A percentile compares a stretch with the other conserved stretches of the same genome.
phyloP scores from a whole-genome alignment of 2,329 filamentous ascomycete species.

The Calonectria fujianensis region DNA sequence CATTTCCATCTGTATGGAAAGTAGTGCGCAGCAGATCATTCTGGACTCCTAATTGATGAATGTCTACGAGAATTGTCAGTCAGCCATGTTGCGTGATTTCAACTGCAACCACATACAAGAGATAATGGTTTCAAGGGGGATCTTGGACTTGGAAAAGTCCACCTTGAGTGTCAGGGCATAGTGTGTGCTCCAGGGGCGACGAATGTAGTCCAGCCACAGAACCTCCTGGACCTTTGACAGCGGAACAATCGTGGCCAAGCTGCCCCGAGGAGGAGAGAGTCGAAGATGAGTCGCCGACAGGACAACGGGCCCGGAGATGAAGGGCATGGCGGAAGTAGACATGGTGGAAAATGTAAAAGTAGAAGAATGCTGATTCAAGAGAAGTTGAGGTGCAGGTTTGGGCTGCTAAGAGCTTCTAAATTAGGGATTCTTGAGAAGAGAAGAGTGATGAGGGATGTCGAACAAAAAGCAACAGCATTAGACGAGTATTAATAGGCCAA shows the following conservation, averaged over 20 bases:
- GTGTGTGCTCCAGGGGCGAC: conserved; percentile 2
- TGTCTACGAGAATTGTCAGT: not conserved
- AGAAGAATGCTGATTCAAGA: not conserved
- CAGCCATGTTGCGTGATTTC: too few relatives aligned
- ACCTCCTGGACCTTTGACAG: conserved; percentile 2
- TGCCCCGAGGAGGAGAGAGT: not conserved
- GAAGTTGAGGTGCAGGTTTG: not conserved
- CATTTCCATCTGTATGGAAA: not conserved
- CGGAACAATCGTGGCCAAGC: not conserved
- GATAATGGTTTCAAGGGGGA: not conserved
- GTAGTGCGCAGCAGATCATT: not conserved
- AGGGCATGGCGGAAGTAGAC: not conserved
- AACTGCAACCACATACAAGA: not conserved
- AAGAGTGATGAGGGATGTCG: not conserved
- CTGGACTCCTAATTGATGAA: not conserved
- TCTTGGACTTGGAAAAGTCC: not conserved
- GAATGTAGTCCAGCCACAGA: conserved; percentile 9
- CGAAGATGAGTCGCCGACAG: not conserved
- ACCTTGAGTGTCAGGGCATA: not conserved
- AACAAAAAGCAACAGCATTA: not conserved
- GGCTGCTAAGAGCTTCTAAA: not conserved
- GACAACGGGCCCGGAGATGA: not conserved
- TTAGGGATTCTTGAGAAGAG: not conserved
- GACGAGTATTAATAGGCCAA: not conserved
- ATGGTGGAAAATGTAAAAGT: not conserved